Conservation (phyloP, 2,329 filamentous ascomycete species). For the Ophiocordyceps sinensis region DNA sequence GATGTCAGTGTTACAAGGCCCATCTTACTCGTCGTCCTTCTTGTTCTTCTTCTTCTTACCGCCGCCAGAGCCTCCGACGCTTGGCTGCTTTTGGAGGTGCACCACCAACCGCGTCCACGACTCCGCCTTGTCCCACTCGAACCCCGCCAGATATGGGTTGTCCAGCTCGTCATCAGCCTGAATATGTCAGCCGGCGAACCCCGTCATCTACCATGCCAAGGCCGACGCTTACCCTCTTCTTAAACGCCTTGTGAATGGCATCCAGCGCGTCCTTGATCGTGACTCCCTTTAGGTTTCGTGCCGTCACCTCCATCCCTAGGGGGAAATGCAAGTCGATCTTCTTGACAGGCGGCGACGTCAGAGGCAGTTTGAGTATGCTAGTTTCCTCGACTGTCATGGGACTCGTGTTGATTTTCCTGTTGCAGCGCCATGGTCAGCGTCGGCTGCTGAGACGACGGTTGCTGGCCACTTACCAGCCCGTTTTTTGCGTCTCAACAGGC, state of each 20-base stretch:
- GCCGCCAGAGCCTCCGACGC: constrained; percentile 27
- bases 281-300: constrained; percentile 83
- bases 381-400: constrained; percentile 66
- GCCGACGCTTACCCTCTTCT: constrained; percentile 64
- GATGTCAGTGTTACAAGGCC: constrained; percentile 15
- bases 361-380: constrained; percentile 64
- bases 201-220: too few species aligned
- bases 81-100: constrained; percentile 62
- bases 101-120: constrained; percentile 80
- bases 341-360: constrained; percentile 75
- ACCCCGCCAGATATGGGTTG: constrained; percentile 74
- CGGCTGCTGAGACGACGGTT: background rate
- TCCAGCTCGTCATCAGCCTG: constrained; percentile 88
- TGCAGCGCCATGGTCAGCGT: background rate
- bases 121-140: constrained; percentile 93
- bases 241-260: constrained; percentile 90
- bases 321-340: constrained; percentile 91
- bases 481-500: constrained; percentile 70
- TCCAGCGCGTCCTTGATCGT: constrained; percentile 96
- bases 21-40: constrained; percentile 32
- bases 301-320: constrained; percentile 72
- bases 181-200: constrained; percentile 1
- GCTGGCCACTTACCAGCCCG: constrained; percentile 57
- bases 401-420: constrained; percentile 89
- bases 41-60: constrained; percentile 61